A percentile compares a stretch with the other conserved stretches of the same genome.
These are phyloP conservation scores for Grigorovia transvaalensis DNA, from an alignment of 805 yeast genomes.

Conservation along the genomic window DNA sequence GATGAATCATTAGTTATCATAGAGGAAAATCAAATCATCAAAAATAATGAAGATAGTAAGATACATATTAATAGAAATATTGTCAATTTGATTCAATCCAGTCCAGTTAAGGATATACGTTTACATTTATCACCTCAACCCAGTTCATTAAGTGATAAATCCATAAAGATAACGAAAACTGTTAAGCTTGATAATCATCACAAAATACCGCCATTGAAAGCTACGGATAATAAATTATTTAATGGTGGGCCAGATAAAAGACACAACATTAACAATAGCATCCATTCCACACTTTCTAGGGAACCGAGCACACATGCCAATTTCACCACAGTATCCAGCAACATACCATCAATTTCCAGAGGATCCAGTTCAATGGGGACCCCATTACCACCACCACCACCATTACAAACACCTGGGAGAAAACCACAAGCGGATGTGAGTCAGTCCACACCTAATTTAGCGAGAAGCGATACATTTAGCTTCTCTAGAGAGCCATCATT, in stretches of 20 bases:
- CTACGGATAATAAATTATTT: too few relatives aligned
- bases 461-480: neutral
- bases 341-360: neutral
- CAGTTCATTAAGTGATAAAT: neutral
- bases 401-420: neutral
- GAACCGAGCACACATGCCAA: neutral
- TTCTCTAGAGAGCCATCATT: neutral
- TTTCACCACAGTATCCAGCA: neutral
- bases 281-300: neutral
- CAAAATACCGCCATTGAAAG: neutral
- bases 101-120: neutral
- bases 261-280: too few relatives aligned
- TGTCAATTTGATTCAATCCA: neutral
- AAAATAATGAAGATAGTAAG: neutral
- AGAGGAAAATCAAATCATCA: conserved; percentile 5
- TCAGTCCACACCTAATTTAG: neutral
- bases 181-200: neutral
- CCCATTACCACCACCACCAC: neutral
- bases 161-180: neutral
- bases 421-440: neutral
- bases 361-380: neutral
- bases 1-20: conserved; percentile 15
- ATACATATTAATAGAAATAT: neutral
- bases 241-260: too few relatives aligned
- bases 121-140: neutral